A percentile compares a stretch with the other conserved stretches of the same genome.
Evolutionary conservation across 1,139 yeast genomes (phyloP).

Genomic region (Suhomyces anneliseae): DNA sequence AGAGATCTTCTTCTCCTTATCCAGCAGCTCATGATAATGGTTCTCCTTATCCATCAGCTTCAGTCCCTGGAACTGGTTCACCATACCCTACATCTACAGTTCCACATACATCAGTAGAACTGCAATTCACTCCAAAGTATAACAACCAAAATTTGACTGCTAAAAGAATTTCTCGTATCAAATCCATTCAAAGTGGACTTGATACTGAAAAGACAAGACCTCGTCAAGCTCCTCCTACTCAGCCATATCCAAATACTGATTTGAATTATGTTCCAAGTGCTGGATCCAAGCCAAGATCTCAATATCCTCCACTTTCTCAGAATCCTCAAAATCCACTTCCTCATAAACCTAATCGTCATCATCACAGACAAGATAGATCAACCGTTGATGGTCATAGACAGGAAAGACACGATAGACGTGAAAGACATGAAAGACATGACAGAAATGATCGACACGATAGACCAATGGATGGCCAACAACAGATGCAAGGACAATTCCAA

Average conservation of each 20-base stretch:
- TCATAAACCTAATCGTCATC: conserved; percentile 2
- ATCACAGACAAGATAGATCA: conserved; percentile 2
- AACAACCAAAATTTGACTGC: conserved; percentile 12
- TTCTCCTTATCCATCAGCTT: background rate
- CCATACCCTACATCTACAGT: conserved; percentile 23
- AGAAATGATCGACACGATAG: background rate
- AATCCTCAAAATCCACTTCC: conserved; percentile 1
- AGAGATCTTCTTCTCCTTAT: background rate
- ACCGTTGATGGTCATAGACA: background rate
- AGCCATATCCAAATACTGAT: conserved; percentile 7
- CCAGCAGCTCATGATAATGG: background rate
- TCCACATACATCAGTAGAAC: conserved; percentile 14
- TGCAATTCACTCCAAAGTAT: conserved; percentile 14
- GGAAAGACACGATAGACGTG: background rate
- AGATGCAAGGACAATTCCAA: conserved; percentile 3
- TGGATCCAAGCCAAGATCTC: conserved; percentile 3
- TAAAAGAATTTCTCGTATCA: conserved; percentile 13
- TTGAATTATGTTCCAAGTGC: conserved; percentile 1
- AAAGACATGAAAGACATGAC: background rate
- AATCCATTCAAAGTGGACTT: conserved; percentile 11
- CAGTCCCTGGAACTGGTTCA: conserved; percentile 16
- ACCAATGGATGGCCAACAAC: conserved; percentile 4
- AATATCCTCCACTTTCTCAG: conserved; percentile 2
- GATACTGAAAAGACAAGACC: conserved; percentile 10
- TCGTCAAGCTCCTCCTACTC: conserved; percentile 14